Evolutionary conservation across 345 rosid genomes (phyloP).

Genomic region (Rhodamnia rubescens): DNA sequence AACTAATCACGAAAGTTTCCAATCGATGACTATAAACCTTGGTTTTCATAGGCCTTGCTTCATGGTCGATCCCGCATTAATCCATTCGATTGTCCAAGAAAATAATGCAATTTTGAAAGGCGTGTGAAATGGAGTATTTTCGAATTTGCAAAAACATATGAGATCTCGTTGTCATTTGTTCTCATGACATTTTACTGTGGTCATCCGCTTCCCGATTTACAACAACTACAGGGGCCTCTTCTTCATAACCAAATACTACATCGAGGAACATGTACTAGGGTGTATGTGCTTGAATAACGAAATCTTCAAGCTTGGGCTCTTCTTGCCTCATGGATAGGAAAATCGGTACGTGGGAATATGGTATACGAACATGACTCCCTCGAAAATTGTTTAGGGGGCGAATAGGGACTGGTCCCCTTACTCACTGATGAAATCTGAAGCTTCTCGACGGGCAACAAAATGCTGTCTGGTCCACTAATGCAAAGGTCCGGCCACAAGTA

Average conservation of each 20-base stretch:
- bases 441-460: neutral
- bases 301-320: neutral
- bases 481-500: too few relatives aligned
- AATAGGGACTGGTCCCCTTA: slow-evolving; percentile 19
- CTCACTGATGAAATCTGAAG: slow-evolving; percentile 1
- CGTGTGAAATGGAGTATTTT: neutral
- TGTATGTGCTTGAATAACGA: neutral
- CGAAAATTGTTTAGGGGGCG: slow-evolving; percentile 21
- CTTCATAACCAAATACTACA: neutral
- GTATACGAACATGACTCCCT: neutral
- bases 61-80: neutral
- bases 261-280: too few relatives aligned
- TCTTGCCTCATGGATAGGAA: neutral
- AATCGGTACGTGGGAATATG: neutral
- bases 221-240: neutral
- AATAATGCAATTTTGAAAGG: neutral
- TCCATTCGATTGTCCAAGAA: neutral
- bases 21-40: neutral
- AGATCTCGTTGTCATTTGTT: too few relatives aligned
- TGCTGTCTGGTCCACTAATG: too few relatives aligned
- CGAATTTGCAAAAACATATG: neutral
- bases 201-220: neutral
- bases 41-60: neutral
- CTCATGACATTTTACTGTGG: too few relatives aligned
- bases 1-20: neutral